These are phyloP conservation scores for Fusarium secorum DNA, from an alignment of 2,329 filamentous ascomycete genomes.

Conservation along the genomic window DNA sequence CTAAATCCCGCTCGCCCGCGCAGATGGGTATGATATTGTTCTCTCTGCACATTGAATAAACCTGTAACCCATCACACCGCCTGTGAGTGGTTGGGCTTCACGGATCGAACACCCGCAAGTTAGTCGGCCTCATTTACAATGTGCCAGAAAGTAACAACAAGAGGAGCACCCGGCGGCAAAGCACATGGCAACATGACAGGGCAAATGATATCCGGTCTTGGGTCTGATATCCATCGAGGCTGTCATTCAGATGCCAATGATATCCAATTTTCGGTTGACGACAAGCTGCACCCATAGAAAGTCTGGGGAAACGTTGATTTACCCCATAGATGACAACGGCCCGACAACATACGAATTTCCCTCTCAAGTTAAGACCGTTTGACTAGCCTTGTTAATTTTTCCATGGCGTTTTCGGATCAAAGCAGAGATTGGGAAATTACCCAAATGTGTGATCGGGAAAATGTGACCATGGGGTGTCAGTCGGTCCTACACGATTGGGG, in stretches of 20 bases:
- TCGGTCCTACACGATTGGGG: constrained; percentile 24
- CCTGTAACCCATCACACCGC: neutral
- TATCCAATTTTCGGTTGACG: neutral
- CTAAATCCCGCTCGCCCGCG: neutral
- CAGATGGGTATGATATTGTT: neutral
- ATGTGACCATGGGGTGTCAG: constrained; percentile 11
- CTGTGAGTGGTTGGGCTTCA: constrained; percentile 16
- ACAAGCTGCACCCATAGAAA: constrained; percentile 1
- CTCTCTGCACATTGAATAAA: constrained; percentile 14
- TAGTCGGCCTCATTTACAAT: constrained; percentile 14
- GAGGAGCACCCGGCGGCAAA: neutral
- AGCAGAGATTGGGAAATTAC: neutral
- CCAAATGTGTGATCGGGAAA: neutral
- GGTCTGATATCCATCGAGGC: constrained; percentile 15
- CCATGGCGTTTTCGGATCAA: constrained; percentile 5
- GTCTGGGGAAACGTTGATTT: constrained; percentile 17
- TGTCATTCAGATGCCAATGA: constrained; percentile 10
- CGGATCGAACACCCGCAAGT: constrained; percentile 25
- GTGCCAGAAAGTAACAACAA: constrained; percentile 6
- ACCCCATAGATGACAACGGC: constrained; percentile 4
- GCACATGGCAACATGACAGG: constrained; percentile 10
- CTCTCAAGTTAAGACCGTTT: neutral
- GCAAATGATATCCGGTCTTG: neutral
- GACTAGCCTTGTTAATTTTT: neutral
- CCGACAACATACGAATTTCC: constrained; percentile 4